A percentile compares a stretch with the other conserved stretches of the same genome.
Conservation (phyloP, 202 grass and related monocot genomes). For the Carex arenaria region DNA sequence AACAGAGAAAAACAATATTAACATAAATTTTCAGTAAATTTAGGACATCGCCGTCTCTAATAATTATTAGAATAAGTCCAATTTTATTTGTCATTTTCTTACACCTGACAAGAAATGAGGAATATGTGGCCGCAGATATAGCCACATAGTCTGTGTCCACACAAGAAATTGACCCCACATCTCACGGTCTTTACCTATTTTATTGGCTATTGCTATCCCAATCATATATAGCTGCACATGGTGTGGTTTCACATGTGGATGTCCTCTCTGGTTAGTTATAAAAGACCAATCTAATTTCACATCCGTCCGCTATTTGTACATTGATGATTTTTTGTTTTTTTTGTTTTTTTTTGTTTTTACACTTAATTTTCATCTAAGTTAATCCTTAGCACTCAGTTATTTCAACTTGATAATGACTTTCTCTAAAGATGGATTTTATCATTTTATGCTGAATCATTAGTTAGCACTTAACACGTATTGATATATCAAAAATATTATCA, state of each 20-base stretch:
- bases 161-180: conserved; percentile 6
- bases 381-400: not conserved
- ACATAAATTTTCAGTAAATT: not conserved
- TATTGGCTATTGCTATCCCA: not conserved
- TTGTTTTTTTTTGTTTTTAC: no score
- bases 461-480: no score
- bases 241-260: not conserved
- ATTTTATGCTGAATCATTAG: not conserved
- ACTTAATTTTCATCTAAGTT: not conserved
- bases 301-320: not conserved
- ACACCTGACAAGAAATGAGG: not conserved
- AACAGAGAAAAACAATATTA: not conserved
- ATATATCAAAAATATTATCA: no score
- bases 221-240: conserved; percentile 2
- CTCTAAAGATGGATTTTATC: not conserved
- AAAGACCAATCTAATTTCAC: not conserved
- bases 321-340: no score
- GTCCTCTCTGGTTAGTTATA: conserved; percentile 2
- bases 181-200: not conserved
- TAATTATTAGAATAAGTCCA: not conserved
- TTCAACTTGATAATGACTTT: not conserved
- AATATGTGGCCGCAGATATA: conserved; percentile 3
- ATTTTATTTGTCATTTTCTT: not conserved
- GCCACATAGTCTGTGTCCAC: conserved; percentile 12
- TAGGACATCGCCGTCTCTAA: not conserved